A percentile compares a stretch with the other conserved stretches of the same genome.
Conservation (phyloP, 2,329 filamentous ascomycete species). For the Fusarium sp. region DNA sequence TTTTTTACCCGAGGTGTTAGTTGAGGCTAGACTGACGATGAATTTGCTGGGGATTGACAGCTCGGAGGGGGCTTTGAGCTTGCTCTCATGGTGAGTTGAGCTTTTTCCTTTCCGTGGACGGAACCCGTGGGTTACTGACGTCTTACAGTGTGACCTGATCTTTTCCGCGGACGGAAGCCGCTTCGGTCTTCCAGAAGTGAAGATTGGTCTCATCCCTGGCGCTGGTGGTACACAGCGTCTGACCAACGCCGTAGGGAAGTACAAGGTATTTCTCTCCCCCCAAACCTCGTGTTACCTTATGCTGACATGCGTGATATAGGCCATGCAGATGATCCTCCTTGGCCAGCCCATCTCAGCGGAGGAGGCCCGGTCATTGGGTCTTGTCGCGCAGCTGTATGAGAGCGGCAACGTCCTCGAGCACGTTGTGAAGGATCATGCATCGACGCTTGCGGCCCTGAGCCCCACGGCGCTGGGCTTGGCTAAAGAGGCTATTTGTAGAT, state of each 20-base stretch:
- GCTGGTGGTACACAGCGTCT: constrained; percentile 54
- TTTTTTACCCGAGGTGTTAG: neutral
- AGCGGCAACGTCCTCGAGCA: constrained; percentile 42
- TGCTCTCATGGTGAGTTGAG: constrained; percentile 53
- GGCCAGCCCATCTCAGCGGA: constrained; percentile 40
- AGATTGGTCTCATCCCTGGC: constrained; percentile 53
- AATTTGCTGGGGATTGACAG: constrained; percentile 41
- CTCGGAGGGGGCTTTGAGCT: constrained; percentile 63
- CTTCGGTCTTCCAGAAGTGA: constrained; percentile 54
- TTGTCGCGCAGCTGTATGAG: constrained; percentile 43
- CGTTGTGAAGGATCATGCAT: constrained; percentile 36
- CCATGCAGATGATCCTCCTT: constrained; percentile 48
- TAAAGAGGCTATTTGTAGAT: constrained; percentile 44
- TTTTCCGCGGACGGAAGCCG: constrained; percentile 48
- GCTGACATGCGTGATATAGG: constrained; percentile 28
- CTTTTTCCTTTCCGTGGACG: neutral
- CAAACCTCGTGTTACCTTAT: neutral
- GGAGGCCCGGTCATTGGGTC: constrained; percentile 41
- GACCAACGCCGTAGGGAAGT: constrained; percentile 54
- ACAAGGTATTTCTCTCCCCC: constrained; percentile 43
- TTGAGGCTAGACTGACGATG: constrained; percentile 1
- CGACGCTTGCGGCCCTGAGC: constrained; percentile 40
- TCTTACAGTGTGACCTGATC: constrained; percentile 51
- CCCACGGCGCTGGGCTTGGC: constrained; percentile 42
- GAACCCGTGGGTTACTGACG: neutral